Evolutionary conservation across 371 early-diverging fungal genomes (phyloP).

Genomic region (Racocetra persica): DNA sequence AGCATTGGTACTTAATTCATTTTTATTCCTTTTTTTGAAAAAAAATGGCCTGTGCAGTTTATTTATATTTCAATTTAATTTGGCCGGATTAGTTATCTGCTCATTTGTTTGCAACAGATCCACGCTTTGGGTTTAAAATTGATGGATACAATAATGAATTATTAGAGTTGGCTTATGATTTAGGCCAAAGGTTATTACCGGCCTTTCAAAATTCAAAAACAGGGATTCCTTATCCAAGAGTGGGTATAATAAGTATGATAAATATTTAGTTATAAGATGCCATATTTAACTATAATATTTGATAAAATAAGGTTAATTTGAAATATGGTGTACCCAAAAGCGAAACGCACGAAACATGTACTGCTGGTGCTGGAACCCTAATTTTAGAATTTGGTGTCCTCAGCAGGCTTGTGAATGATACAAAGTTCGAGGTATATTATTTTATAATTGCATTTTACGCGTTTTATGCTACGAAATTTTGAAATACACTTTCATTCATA

Average conservation of each 20-base stretch:
- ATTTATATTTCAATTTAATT: neutral
- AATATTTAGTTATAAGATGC: neutral
- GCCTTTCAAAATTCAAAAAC: slow-evolving; percentile 87
- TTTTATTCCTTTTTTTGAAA: neutral
- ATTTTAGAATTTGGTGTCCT: slow-evolving; percentile 95
- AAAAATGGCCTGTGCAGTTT: neutral
- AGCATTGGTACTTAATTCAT: slow-evolving; percentile 67
- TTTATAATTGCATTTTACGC: neutral
- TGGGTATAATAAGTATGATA: slow-evolving; percentile 48
- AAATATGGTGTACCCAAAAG: slow-evolving; percentile 69
- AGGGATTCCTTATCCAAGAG: slow-evolving; percentile 87
- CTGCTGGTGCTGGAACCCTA: slow-evolving; percentile 93
- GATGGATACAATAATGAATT: slow-evolving; percentile 78
- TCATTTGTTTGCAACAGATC: slow-evolving; percentile 84
- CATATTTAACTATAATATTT: neutral
- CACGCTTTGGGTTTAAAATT: slow-evolving; percentile 60
- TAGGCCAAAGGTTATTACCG: slow-evolving; percentile 88
- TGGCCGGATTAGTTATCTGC: slow-evolving; percentile 69
- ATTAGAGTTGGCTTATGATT: slow-evolving; percentile 76
- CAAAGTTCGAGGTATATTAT: slow-evolving; percentile 71
- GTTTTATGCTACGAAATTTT: neutral
- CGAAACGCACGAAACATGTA: slow-evolving; percentile 85
- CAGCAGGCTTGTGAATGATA: slow-evolving; percentile 83
- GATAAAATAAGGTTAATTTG: slow-evolving; percentile 71
- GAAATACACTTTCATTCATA: slow-evolving; percentile 43